Evolutionary conservation across 805 yeast genomes (phyloP), one percentile per base, ranked within the genome.

Genomic region (Barnettozyma botsteinii): DNA sequence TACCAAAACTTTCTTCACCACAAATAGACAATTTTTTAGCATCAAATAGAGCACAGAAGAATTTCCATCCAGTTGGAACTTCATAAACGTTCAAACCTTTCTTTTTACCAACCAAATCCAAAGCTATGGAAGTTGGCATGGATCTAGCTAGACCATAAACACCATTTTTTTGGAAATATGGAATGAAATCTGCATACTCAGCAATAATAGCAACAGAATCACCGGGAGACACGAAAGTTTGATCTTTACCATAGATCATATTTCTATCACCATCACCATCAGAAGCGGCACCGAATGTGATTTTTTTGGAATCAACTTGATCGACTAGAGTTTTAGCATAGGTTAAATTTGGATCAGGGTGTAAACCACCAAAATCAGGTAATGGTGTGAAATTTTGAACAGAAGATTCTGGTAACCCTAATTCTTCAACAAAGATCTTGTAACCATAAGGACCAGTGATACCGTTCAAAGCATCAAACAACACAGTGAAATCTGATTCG

Each of bases 201-300:
- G 97, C 89, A 60, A 91, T 91, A 51, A 91, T 91, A 31, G 98
- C 98, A 25, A 91, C 98, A 5, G 95, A 85, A 63, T 91, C 98
- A 60, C 98, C 98, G 8, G 98, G 98, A 2, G 97, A 88, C 12
- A 91, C 98, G 63, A 91, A 91, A 3, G 97, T 76, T 21, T 41
- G 35, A 34, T 83, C 83, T 30, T 86, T 87, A 45, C 98, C 98
- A 62, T 93, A 93, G 56, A 91, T 91, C 98, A 91, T 91, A 63
- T 91, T 91, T 67, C 98, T 79, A 61, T 91, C 98, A 62, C 98
- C 98, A 55, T 91, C 98, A 63, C 98, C 98, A 60, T 87, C 98
- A n/a, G 95, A 84, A 8, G 98, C 98, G 28, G 98, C 98, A 48
- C 98, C 98, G 60, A 91, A 91, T 7, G 91, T 85, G 50, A 89